Conservation (phyloP, 2,329 filamentous ascomycete species). For the Pyricularia grisea region DNA sequence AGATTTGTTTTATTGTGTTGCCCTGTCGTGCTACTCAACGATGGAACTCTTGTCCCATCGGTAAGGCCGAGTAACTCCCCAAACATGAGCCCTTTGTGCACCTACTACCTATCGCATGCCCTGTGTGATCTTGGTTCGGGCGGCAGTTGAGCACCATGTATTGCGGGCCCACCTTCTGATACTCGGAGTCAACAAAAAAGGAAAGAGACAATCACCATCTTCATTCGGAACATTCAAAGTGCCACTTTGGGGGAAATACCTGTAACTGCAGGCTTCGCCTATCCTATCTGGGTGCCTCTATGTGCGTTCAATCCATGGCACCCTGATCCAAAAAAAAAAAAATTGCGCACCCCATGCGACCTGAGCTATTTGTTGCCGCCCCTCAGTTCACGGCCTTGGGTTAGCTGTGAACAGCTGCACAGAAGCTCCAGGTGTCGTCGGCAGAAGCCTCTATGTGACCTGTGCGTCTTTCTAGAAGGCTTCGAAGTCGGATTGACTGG, state of each 20-base stretch:
- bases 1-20: neutral
- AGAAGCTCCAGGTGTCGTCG: slow-evolving; percentile 10
- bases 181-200: neutral
- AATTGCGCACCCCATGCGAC: neutral
- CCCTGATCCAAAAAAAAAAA: neutral
- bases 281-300: neutral
- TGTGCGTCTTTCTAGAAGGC: slow-evolving; percentile 11
- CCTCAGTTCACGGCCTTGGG: neutral
- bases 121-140: neutral
- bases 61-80: neutral
- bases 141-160: neutral
- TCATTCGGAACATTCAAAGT: neutral
- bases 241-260: neutral
- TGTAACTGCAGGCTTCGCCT: neutral
- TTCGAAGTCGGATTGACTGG: neutral
- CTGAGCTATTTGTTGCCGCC: neutral
- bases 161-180: neutral
- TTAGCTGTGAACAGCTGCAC: slow-evolving; percentile 7
- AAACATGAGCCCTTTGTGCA: neutral
- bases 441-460: slow-evolving; percentile 7
- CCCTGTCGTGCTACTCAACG: neutral
- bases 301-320: neutral
- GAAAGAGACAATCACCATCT: neutral
- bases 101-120: neutral
- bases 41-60: neutral